phyloP scores from a whole-genome alignment of 75 land plant species.

The Azolla pinnata region DNA sequence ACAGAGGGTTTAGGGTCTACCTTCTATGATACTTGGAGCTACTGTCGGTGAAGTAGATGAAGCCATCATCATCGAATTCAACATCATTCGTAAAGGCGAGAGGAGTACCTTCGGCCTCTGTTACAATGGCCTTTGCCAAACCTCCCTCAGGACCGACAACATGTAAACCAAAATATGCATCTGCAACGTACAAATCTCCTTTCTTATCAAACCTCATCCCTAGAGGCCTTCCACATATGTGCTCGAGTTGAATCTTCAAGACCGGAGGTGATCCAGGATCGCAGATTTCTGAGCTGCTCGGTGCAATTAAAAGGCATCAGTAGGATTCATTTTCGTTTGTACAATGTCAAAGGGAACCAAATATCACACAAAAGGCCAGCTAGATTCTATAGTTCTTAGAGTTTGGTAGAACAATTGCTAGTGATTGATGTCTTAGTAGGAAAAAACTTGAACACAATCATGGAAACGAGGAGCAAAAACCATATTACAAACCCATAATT shows the following conservation, averaged over 20 bases:
- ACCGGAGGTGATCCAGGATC: slow-evolving; percentile 11
- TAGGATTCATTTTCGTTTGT: background rate
- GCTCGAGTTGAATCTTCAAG: slow-evolving; percentile 14
- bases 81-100: slow-evolving; percentile 47
- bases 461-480: too few relatives aligned
- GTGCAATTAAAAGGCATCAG: background rate
- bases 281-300: slow-evolving; percentile 15
- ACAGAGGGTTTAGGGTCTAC: background rate
- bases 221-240: slow-evolving; percentile 30
- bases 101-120: slow-evolving; percentile 71
- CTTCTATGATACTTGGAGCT: slow-evolving; percentile 29
- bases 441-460: too few relatives aligned
- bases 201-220: slow-evolving; percentile 62
- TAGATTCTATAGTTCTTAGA: too few relatives aligned
- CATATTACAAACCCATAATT: too few relatives aligned
- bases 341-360: background rate
- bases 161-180: slow-evolving; percentile 78
- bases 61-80: slow-evolving; percentile 25
- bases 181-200: slow-evolving; percentile 83
- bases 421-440: too few relatives aligned
- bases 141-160: slow-evolving; percentile 91
- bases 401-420: too few relatives aligned
- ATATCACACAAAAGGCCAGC: background rate
- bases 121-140: slow-evolving; percentile 53
- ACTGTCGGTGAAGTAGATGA: slow-evolving; percentile 25